Evolutionary conservation across 805 yeast species (phyloP), one percentile per base, ranked within the genome.

Genomic region (Kockiozyma suomiensis): DNA sequence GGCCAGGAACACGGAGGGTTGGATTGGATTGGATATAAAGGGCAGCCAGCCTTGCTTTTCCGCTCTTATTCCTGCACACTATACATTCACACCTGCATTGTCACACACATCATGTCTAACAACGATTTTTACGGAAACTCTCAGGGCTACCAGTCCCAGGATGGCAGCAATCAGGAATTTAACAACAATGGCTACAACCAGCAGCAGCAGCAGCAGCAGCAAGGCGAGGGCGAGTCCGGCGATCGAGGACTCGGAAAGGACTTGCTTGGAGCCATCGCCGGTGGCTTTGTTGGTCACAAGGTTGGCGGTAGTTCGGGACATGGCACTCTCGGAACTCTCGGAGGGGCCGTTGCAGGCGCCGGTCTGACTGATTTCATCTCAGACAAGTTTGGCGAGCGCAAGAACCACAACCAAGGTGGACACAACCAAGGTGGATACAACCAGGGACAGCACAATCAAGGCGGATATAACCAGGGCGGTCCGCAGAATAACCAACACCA

Each of bases 311-410:
- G n/a, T 23, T 42, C 56, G 4, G 62, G 62, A 33, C 65, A 60
- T 35, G 65, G 65, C 48, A 48, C 49, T 6, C 50, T 61, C 17
- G 65, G 64, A 13, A 48, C 57, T n/a, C 19, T 62, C 21, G 65
- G 65, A 25, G 65, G 64, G 21, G 65, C 62, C n/a, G 56, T 54
- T 19, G 62, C 56, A 7, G 65, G 64, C 33, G 65, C 55, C 33
- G 52, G 50, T 15, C 6, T 60, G 46, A 61, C 66, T 2, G 28
- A 46, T 15, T 15, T 51, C 48, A 37, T 53, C 49, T 13, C 53
- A 15, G 40, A 38, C 35, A 28, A 49, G 35, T 25, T 41, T 26
- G 42, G 26, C 15, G 25, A 35, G 13, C 37, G 37, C 25, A n/a
- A 58, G 13, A 7, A 41, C 13, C 30, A 50, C 35, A 19, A 37